Evolutionary conservation across 139 green algal species (phyloP).

Genomic region (Dunaliella sp.): DNA sequence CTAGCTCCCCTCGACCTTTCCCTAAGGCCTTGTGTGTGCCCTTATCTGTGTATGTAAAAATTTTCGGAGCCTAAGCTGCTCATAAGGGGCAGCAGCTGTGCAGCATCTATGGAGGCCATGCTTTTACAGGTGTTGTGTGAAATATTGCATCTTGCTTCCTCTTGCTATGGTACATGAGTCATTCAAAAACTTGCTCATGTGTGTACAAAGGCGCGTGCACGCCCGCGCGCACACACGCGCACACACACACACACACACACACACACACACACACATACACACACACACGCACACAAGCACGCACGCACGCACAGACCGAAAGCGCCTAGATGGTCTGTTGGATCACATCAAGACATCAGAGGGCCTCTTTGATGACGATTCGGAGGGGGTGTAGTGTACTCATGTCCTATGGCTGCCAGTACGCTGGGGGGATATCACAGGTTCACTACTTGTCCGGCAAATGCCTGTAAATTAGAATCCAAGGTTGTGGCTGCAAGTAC

Average conservation of each 20-base stretch:
- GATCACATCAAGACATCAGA: neutral
- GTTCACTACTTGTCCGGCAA: too few species aligned
- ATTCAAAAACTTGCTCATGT: neutral
- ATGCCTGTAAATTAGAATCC: too few species aligned
- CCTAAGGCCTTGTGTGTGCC: neutral
- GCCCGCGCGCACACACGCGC: neutral
- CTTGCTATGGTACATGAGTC: too few species aligned
- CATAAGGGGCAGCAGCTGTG: neutral
- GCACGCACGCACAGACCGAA: neutral
- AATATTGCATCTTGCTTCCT: too few species aligned
- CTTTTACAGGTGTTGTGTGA: too few species aligned
- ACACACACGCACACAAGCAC: neutral
- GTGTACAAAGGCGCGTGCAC: neutral
- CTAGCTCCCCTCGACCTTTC: neutral
- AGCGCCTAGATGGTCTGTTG: neutral
- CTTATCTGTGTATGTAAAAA: neutral
- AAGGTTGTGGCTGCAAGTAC: too few species aligned
- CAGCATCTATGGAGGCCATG: too few species aligned
- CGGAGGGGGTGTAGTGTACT: too few species aligned
- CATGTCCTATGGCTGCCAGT: too few species aligned
- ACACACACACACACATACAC: neutral
- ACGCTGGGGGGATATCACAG: too few species aligned
- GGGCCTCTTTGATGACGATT: too few species aligned
- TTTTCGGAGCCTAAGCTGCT: neutral
- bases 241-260: neutral